Evolutionary conservation across 225 moss, liverwort and hornwort genomes (phyloP), one percentile per base, ranked within the genome.

Genomic region (Rhytidiadelphus loreus): DNA sequence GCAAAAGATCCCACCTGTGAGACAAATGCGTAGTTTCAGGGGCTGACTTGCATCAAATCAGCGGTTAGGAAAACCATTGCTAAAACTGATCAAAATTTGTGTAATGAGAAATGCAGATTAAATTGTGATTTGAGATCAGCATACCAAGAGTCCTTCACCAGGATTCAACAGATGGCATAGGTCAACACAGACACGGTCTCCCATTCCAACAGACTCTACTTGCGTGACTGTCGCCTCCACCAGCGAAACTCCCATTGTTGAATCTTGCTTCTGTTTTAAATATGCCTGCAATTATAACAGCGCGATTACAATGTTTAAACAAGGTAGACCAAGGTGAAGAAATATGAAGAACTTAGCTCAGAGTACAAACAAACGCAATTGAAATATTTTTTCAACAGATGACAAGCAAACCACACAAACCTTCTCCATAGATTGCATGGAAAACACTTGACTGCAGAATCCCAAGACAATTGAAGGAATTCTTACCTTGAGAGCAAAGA

Each of bases 171-270:
- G 92, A 92, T 94, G 96, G 91, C 97, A 98, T 22, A 98, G 95
- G 83, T 98, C 98, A 71, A 98, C 98, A 77, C 97, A 98, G 8
- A 98, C 98, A 76, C 98, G 94, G 80, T 98, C 98, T 87, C 98
- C 98, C 96, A 97, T 94, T 56, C 98, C 98, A 87, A 94, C 95
- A 79, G 96, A 87, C 76, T 93, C 89, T 8, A 98, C 95, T 93
- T 90, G 92, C 46, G 92, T 93, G 22, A 98, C 94, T 77, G 93
- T 94, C 30, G 92, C 97, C 77, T 95, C 93, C 53, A 92, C 92
- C 72, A 98, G 83, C 79, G 85, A 84, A 77, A 96, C 83, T 86
- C 90, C 91, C 86, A 85, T 88, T 55, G 90, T 80, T 41, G 91
- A 89, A 62, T 94, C 94, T 50, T 89, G 87, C 89, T 89, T 96